Evolutionary conservation across 441 rosid genomes (phyloP).

Genomic region (Viola pubescens): DNA sequence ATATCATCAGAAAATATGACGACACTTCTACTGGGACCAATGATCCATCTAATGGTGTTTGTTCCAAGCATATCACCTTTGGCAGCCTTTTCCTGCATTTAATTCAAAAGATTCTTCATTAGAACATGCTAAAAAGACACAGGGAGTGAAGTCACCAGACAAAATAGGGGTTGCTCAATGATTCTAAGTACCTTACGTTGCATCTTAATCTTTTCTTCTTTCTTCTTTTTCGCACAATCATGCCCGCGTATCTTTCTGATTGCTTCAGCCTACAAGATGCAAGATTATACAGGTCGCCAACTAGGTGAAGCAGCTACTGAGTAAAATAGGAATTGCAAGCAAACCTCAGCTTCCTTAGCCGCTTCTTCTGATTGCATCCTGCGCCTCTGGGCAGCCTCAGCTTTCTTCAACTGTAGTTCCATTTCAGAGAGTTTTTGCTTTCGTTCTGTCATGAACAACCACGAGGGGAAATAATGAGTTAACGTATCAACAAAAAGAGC

Average conservation of each 20-base stretch:
- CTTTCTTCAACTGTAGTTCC: slow-evolving; percentile 75
- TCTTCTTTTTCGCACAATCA: slow-evolving; percentile 82
- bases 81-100: slow-evolving; percentile 56
- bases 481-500: slow-evolving; percentile 1
- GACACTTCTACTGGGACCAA: slow-evolving; percentile 62
- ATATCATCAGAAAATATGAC: slow-evolving; percentile 64
- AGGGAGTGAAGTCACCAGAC: background rate
- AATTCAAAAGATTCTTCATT: slow-evolving; percentile 7
- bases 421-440: slow-evolving; percentile 67
- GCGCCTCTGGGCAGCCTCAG: slow-evolving; percentile 89
- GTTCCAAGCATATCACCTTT: slow-evolving; percentile 36
- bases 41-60: slow-evolving; percentile 51
- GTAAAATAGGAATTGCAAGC: slow-evolving; percentile 12
- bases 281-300: background rate
- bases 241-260: slow-evolving; percentile 89
- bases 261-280: slow-evolving; percentile 58
- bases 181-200: slow-evolving; percentile 69
- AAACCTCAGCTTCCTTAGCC: slow-evolving; percentile 82
- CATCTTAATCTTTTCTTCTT: slow-evolving; percentile 68
- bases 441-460: slow-evolving; percentile 40
- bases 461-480: background rate
- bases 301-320: background rate
- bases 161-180: background rate
- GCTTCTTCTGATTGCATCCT: slow-evolving; percentile 82
- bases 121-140: slow-evolving; percentile 10